These are phyloP conservation scores for Jackrogersella multiformis DNA, from an alignment of 495 filamentous ascomycete species.

Conservation along the genomic window DNA sequence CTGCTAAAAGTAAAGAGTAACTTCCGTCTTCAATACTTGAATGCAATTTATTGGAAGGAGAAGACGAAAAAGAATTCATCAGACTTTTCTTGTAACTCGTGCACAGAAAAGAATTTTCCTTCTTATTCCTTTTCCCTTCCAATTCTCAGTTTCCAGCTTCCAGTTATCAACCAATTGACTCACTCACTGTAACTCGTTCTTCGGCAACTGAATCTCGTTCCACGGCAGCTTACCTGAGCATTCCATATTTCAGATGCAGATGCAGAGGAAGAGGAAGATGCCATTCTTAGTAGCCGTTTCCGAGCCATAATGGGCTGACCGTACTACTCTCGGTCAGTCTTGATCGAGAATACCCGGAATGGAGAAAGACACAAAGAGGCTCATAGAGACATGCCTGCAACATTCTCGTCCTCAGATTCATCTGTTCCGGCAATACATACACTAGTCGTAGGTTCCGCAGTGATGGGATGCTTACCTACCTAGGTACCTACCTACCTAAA, in stretches of 20 bases:
- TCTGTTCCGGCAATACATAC: conserved; percentile 7
- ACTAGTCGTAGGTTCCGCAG: conserved; percentile 10
- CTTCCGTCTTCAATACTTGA: conserved; percentile 14
- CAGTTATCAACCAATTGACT: conserved; percentile 32
- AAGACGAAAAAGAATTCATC: neutral
- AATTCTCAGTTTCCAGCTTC: too few relatives aligned
- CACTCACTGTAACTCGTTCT: conserved; percentile 26
- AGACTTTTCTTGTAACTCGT: conserved; percentile 8
- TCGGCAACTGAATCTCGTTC: conserved; percentile 24
- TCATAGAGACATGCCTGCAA: conserved; percentile 8
- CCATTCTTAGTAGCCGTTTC: conserved; percentile 23
- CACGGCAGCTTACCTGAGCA: conserved; percentile 27
- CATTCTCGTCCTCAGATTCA: conserved; percentile 14
- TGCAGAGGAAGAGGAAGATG: conserved; percentile 9
- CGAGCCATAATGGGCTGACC: conserved; percentile 14
- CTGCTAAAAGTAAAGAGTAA: too few relatives aligned
- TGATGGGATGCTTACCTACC: conserved; percentile 13
- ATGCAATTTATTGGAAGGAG: conserved; percentile 1
- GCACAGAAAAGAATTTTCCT: conserved; percentile 8
- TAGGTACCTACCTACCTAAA: too few relatives aligned
- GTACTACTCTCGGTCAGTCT: conserved; percentile 16
- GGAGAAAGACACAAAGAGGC: neutral
- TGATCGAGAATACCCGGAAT: conserved; percentile 16
- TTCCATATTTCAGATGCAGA: neutral
- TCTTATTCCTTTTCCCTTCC: neutral